Base-by-base conservation (phyloP, 2,329 filamentous ascomycete genomes). In the Venturia asperata region DNA sequence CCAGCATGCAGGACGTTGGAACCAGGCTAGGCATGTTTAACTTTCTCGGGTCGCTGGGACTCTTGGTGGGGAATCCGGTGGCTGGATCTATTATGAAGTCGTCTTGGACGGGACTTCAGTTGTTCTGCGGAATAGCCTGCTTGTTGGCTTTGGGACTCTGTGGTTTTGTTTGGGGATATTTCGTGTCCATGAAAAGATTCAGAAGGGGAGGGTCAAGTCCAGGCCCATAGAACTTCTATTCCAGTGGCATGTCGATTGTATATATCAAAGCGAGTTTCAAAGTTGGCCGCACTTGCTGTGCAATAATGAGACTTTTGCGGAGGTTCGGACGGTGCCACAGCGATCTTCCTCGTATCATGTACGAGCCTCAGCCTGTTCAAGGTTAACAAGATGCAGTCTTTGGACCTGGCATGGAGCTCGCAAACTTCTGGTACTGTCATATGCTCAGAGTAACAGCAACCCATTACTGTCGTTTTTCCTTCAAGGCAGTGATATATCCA, bases 1-100 rank as follows among this genome's bases (percentile, higher is more conserved):
- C 73, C 0, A 77, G 81, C 62, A 68, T 78, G 65, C 70, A 70
- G 62, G 72, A 71, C 58, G 67, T 80, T 5, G 80, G 80, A 9
- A 79, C 78, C 3, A 70, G 80, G 21, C 70, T 81, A n/a, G 79
- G 80, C 3, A 79, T 81, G 73, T 72, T 70, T 0, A 73, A 74
- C 45, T 67, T 68, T 1, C 63, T 73, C 5, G 69, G 71, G 15
- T 68, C 70, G n/a, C 64, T 74, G 47, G 71, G 71, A 3, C 66
- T 66, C 13, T 64, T 75, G 30, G 70, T 70, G 9, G 73, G 72
- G 3, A 68, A 69, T 62, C 73, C 72, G 15, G 67, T 72, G 30
- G 73, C 69, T 4, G 73, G 73, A 3, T 69, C 68, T 21, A 49
- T 66, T 27, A 21, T 39, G 2, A 24, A 43, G n/a, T 11, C 45